Evolutionary conservation across 1,284 basidiomycete genomes (phyloP).

Genomic region (Gomphus bonarii): DNA sequence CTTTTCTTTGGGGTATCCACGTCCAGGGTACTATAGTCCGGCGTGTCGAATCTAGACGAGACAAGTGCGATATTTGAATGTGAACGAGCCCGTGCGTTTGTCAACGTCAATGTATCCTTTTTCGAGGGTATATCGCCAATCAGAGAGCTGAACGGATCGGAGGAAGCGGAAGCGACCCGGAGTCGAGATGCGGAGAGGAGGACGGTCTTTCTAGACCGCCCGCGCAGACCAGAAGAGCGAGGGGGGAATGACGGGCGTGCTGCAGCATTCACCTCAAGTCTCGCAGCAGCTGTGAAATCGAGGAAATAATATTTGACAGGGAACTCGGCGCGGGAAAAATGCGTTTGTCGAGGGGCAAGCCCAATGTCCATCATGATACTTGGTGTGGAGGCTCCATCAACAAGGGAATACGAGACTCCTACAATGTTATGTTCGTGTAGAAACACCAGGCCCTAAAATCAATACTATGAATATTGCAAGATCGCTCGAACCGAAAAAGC

Average conservation of each 20-base stretch:
- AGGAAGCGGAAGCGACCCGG: neutral
- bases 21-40: neutral
- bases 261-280: neutral
- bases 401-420: constrained; percentile 19
- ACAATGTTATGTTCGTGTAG: constrained; percentile 37
- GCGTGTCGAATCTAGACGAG: neutral
- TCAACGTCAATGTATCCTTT: neutral
- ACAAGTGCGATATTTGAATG: neutral
- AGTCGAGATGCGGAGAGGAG: neutral
- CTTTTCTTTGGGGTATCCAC: neutral
- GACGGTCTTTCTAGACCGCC: neutral
- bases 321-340: constrained; percentile 30
- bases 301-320: constrained; percentile 38
- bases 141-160: neutral
- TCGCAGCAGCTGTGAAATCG: constrained; percentile 27
- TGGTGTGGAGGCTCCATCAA: constrained; percentile 19
- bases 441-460: constrained; percentile 34
- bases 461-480: neutral
- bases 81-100: neutral
- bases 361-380: constrained; percentile 39
- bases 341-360: constrained; percentile 12
- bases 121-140: neutral
- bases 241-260: neutral
- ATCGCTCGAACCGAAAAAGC: neutral
- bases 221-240: neutral